A percentile compares a stretch with the other conserved stretches of the same genome.
phyloP scores from a whole-genome alignment of 2,329 filamentous ascomycete species.

The Fusarium paranaense region DNA sequence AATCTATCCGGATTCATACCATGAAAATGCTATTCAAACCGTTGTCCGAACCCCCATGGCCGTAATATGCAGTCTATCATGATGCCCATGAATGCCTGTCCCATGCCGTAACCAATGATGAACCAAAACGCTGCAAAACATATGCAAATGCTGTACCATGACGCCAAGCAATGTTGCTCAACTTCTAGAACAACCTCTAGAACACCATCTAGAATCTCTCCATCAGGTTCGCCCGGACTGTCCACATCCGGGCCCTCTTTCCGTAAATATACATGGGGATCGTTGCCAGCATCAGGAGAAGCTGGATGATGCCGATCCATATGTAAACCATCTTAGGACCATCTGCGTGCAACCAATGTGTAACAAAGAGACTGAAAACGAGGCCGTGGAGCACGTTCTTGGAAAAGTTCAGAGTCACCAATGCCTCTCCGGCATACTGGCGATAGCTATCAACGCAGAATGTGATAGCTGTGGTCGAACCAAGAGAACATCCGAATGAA shows the following conservation, averaged over 20 bases:
- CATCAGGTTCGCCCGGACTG: constrained; percentile 85
- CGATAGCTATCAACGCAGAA: constrained; percentile 95
- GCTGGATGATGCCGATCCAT: constrained; percentile 86
- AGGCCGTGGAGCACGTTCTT: constrained; percentile 95
- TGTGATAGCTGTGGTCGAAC: constrained; percentile 91
- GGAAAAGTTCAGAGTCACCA: constrained; percentile 93
- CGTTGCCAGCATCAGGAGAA: constrained; percentile 77
- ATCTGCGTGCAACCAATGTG: constrained; percentile 80
- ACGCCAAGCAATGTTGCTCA: constrained; percentile 19
- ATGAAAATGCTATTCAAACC: neutral
- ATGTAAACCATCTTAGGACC: constrained; percentile 84
- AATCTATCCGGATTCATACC: neutral
- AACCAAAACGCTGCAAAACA: neutral
- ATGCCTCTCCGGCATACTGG: constrained; percentile 91
- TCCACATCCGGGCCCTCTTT: constrained; percentile 95
- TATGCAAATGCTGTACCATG: constrained; percentile 5
- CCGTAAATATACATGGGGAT: constrained; percentile 96
- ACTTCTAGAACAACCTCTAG: neutral
- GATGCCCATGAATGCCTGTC: constrained; percentile 4
- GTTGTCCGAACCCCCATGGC: constrained; percentile 6
- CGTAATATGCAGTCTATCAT: constrained; percentile 5
- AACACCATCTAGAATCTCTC: constrained; percentile 68
- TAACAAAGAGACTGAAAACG: constrained; percentile 89
- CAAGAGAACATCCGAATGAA: constrained; percentile 91
- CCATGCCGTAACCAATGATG: neutral